Percentiles rank a stretch among this genome's conserved stretches.
Evolutionary conservation across 805 yeast species (phyloP).

Genomic region (Barnettozyma vustinii): DNA sequence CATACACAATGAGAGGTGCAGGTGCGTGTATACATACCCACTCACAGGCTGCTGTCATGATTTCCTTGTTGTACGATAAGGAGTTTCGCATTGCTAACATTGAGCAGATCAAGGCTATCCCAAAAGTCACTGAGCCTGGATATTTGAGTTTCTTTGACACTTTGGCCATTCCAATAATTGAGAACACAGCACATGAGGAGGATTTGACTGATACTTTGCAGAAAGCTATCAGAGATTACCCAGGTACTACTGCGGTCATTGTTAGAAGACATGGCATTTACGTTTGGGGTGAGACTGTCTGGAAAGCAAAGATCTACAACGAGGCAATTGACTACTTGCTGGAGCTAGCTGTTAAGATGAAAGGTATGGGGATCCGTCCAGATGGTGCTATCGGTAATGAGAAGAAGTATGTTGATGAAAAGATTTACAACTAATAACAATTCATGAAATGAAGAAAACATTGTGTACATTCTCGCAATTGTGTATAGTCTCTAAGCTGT

Average conservation of each 20-base stretch:
- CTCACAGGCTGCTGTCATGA: constrained; percentile 83
- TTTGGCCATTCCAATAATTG: constrained; percentile 82
- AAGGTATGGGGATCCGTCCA: constrained; percentile 58
- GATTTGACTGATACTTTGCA: constrained; percentile 65
- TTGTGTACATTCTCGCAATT: background rate
- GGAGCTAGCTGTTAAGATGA: constrained; percentile 82
- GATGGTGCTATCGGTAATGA: constrained; percentile 31
- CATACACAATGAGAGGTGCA: constrained; percentile 61
- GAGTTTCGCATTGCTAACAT: constrained; percentile 74
- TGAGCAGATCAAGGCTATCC: constrained; percentile 92
- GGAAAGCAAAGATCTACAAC: constrained; percentile 90
- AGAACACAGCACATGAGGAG: constrained; percentile 85
- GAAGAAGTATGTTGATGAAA: constrained; percentile 21
- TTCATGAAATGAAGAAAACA: background rate
- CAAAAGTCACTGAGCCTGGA: constrained; percentile 45
- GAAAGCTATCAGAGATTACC: constrained; percentile 61
- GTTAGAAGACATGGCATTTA: constrained; percentile 92
- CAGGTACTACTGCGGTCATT: constrained; percentile 76
- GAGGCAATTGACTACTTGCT: constrained; percentile 89
- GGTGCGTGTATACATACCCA: constrained; percentile 96
- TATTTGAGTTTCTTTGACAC: constrained; percentile 69
- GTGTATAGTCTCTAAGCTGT: no score
- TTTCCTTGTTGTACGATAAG: constrained; percentile 60
- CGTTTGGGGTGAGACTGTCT: constrained; percentile 92
- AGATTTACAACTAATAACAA: constrained; percentile 17